A percentile compares a stretch with the other conserved stretches of the same genome.
These are phyloP conservation scores for Calocera viscosa DNA, from an alignment of 768 basidiomycete genomes.

Conservation along the genomic window DNA sequence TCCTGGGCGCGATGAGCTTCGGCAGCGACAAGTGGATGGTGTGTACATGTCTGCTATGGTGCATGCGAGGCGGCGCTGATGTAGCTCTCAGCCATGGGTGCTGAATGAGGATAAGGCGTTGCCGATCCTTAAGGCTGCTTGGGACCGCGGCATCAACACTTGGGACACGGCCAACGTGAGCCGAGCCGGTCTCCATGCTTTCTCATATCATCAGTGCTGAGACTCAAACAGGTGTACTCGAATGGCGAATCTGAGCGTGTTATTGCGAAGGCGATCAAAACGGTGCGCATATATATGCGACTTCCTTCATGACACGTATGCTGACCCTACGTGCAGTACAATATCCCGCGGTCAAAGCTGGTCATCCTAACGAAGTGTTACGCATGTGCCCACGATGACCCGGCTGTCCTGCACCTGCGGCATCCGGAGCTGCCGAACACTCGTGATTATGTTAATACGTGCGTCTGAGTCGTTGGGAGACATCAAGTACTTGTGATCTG, in stretches of 20 bases:
- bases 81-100: constrained; percentile 8
- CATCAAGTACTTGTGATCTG: no score
- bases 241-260: constrained; percentile 20
- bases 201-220: neutral
- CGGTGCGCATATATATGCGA: constrained; percentile 11
- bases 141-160: neutral
- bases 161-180: neutral
- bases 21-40: constrained; percentile 24
- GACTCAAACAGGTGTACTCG: neutral
- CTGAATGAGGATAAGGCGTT: constrained; percentile 10
- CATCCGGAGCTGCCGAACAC: constrained; percentile 15
- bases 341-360: constrained; percentile 37
- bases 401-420: constrained; percentile 9
- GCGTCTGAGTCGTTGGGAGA: no score
- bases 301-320: neutral
- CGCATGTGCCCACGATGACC: constrained; percentile 13
- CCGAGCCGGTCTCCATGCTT: neutral
- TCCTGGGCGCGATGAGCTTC: constrained; percentile 24
- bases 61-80: neutral
- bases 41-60: constrained; percentile 9
- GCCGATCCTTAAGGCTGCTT: neutral
- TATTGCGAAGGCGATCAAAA: constrained; percentile 30
- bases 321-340: constrained; percentile 13
- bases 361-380: constrained; percentile 40
- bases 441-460: constrained; percentile 42